phyloP scores from a whole-genome alignment of 139 green algal genomes.

The Raphidocelis subcapitata region DNA sequence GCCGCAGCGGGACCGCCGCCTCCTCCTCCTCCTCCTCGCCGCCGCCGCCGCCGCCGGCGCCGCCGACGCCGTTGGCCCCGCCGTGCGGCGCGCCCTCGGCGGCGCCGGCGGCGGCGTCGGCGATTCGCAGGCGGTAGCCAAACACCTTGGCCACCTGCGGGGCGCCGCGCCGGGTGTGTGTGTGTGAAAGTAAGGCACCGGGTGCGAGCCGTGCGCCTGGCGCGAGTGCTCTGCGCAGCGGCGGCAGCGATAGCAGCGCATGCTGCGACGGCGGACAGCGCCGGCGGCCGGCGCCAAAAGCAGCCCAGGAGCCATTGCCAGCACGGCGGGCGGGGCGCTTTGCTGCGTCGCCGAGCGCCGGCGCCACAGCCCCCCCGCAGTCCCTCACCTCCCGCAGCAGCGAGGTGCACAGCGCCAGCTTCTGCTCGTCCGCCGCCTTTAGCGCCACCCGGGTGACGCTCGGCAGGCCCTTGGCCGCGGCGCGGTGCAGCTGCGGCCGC shows the following conservation, averaged over 20 bases:
- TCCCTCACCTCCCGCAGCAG: conserved; percentile 32
- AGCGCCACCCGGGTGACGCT: conserved; percentile 14
- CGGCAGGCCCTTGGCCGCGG: conserved; percentile 12
- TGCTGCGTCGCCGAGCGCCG: too few species aligned
- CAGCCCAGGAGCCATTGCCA: not conserved
- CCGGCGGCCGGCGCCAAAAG: not conserved
- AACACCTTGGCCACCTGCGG: conserved; percentile 27
- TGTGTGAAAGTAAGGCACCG: not conserved
- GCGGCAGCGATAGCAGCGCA: not conserved
- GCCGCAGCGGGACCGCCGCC: not conserved
- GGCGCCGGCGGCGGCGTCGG: not conserved
- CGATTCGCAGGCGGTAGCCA: conserved; percentile 12
- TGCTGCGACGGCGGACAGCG: not conserved
- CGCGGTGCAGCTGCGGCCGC: conserved; percentile 18
- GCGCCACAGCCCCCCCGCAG: not conserved
- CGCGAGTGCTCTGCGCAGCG: not conserved
- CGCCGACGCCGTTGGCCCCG: too few species aligned
- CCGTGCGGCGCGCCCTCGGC: too few species aligned
- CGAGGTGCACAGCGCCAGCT: conserved; percentile 30
- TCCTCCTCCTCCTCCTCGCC: not conserved
- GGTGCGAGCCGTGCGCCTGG: not conserved
- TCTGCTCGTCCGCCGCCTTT: conserved; percentile 31
- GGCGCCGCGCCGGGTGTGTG: not conserved
- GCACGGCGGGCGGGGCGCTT: too few species aligned
- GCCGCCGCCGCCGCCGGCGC: too few species aligned